Evolutionary conservation across 345 rosid genomes (phyloP).

Genomic region (Murraya paniculata): DNA sequence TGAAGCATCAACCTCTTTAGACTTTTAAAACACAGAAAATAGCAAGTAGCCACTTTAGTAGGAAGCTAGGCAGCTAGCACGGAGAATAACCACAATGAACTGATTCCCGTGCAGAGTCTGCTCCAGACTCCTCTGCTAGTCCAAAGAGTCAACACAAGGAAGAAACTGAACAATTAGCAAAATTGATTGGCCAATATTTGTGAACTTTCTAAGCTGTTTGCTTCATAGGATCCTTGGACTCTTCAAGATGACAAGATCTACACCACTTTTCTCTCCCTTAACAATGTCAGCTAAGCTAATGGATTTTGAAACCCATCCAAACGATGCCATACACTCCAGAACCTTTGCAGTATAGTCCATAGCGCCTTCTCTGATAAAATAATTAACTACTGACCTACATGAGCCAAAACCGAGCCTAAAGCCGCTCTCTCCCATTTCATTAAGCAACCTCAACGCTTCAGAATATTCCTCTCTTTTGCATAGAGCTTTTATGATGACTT

Average conservation of each 20-base stretch:
- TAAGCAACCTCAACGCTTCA: slow-evolving; percentile 4
- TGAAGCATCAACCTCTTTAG: background rate
- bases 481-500: background rate
- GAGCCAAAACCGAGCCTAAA: background rate
- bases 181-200: background rate
- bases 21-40: background rate
- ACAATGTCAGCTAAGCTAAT: background rate
- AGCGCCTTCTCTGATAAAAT: background rate
- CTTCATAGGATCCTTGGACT: background rate
- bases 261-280: background rate
- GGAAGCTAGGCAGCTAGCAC: too few relatives aligned
- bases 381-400: background rate
- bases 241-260: background rate
- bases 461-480: slow-evolving; percentile 5
- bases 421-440: slow-evolving; percentile 10
- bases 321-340: background rate
- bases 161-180: background rate
- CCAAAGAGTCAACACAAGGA: background rate
- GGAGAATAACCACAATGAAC: too few relatives aligned
- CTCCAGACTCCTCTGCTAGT: background rate
- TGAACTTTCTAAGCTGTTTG: slow-evolving; percentile 4
- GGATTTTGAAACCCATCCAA: slow-evolving; percentile 6
- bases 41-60: too few relatives aligned
- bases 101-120: background rate
- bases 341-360: background rate